These are phyloP conservation scores for Fusarium graminum DNA, from an alignment of 2,329 filamentous ascomycete genomes.

Conservation along the genomic window DNA sequence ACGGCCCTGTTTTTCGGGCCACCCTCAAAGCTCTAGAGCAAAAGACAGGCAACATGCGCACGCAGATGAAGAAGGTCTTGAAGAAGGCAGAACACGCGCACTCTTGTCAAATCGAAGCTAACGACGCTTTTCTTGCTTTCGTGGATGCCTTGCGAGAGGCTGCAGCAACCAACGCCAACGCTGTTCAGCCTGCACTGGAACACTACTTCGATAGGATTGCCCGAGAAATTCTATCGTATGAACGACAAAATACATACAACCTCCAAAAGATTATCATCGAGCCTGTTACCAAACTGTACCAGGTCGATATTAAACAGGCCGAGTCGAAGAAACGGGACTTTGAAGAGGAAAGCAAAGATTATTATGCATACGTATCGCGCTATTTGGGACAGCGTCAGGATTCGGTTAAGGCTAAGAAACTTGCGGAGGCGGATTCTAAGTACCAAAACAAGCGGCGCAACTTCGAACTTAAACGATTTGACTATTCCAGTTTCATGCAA, in stretches of 20 bases:
- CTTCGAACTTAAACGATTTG: slow-evolving; percentile 97
- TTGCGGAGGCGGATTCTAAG: slow-evolving; percentile 93
- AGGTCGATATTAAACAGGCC: slow-evolving; percentile 96
- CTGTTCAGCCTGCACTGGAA: slow-evolving; percentile 95
- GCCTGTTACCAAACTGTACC: slow-evolving; percentile 90
- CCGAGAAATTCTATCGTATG: slow-evolving; percentile 87
- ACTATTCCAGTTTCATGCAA: slow-evolving; percentile 99
- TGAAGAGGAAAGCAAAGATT: slow-evolving; percentile 98
- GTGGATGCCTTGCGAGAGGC: slow-evolving; percentile 89
- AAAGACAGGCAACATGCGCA: slow-evolving; percentile 94
- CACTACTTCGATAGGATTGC: slow-evolving; percentile 99
- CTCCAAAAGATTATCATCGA: slow-evolving; percentile 96
- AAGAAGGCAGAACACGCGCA: slow-evolving; percentile 94
- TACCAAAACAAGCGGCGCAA: slow-evolving; percentile 94
- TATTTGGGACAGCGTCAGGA: slow-evolving; percentile 98
- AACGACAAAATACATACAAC: slow-evolving; percentile 84
- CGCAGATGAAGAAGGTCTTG: slow-evolving; percentile 94
- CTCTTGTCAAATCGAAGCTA: slow-evolving; percentile 82
- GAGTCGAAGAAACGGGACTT: slow-evolving; percentile 98
- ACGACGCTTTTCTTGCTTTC: slow-evolving; percentile 85
- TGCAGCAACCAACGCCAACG: slow-evolving; percentile 91
- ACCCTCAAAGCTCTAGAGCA: slow-evolving; percentile 97
- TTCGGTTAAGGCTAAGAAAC: slow-evolving; percentile 96
- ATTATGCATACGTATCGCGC: slow-evolving; percentile 93
- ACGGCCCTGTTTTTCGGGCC: slow-evolving; percentile 94